phyloP scores from a whole-genome alignment of 1,139 yeast species.

The Insectozyma bohioensis region DNA sequence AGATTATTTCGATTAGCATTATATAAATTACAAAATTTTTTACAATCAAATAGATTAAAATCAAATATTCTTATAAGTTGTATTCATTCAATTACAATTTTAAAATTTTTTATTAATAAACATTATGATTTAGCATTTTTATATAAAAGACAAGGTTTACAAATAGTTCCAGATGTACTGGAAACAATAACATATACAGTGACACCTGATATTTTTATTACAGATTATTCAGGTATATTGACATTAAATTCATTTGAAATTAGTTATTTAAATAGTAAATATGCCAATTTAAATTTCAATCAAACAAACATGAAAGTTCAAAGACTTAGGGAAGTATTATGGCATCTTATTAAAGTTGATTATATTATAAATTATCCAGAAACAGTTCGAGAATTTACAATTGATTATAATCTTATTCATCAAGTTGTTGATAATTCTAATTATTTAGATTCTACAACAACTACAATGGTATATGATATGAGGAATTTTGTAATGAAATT shows the following conservation, averaged over 20 bases:
- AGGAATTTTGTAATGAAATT: no score
- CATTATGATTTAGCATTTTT: slow-evolving; percentile 12
- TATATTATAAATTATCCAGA: slow-evolving; percentile 22
- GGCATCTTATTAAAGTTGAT: slow-evolving; percentile 33
- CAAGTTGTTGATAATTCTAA: no score
- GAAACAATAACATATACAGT: slow-evolving; percentile 5
- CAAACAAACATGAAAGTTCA: no score
- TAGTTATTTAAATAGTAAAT: slow-evolving; percentile 22
- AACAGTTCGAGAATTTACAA: no score
- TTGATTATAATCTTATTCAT: no score
- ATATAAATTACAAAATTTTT: slow-evolving; percentile 18
- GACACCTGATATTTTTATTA: not conserved
- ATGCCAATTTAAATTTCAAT: not conserved
- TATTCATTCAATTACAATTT: slow-evolving; percentile 31
- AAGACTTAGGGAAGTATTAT: slow-evolving; percentile 30
- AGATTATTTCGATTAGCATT: slow-evolving; percentile 30
- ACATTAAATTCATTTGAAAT: slow-evolving; percentile 28
- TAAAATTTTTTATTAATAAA: slow-evolving; percentile 30
- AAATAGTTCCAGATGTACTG: not conserved
- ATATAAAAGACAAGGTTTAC: slow-evolving; percentile 1
- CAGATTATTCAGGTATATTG: slow-evolving; percentile 14
- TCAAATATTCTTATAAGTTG: slow-evolving; percentile 26
- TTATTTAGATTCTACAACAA: no score
- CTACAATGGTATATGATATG: no score
- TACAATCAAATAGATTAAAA: slow-evolving; percentile 15